phyloP scores from a whole-genome alignment of 2,329 filamentous ascomycete species.

The Arthrobotrys sphaeroides region DNA sequence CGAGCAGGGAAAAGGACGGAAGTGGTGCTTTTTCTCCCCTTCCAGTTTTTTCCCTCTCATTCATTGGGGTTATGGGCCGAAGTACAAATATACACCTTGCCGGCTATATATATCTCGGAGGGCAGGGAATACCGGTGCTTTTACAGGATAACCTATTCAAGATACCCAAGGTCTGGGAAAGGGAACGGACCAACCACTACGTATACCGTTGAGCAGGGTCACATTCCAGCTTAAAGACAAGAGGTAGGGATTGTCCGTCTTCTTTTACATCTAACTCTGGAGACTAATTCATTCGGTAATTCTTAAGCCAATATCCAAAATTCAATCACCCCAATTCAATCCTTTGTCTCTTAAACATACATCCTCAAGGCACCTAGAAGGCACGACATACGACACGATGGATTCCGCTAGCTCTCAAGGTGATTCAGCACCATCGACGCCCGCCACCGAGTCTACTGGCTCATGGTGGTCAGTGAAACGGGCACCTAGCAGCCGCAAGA shows the following conservation, averaged over 20 bases:
- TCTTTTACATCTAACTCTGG: neutral
- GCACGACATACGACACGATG: constrained; percentile 17
- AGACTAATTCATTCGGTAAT: constrained; percentile 10
- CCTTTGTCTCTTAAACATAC: constrained; percentile 2
- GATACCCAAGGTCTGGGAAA: constrained; percentile 16
- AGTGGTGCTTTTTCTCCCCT: constrained; percentile 7
- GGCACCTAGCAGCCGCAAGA: constrained; percentile 28
- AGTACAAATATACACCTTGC: constrained; percentile 17
- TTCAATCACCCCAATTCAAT: neutral
- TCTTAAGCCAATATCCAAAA: neutral
- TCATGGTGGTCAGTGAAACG: constrained; percentile 44
- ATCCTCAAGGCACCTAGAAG: constrained; percentile 4
- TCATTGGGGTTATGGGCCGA: neutral
- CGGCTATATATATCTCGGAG: constrained; percentile 40
- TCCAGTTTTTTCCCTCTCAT: neutral
- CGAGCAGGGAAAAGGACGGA: constrained; percentile 18
- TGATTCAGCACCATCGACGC: constrained; percentile 26
- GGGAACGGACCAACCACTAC: constrained; percentile 10
- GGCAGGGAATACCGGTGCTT: constrained; percentile 33
- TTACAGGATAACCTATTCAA: constrained; percentile 26
- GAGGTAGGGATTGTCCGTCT: constrained; percentile 23
- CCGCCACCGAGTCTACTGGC: constrained; percentile 18
- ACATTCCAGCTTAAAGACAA: neutral
- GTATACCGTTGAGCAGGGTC: constrained; percentile 2
- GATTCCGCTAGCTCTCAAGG: constrained; percentile 12